Evolutionary conservation across 2,329 filamentous ascomycete genomes (phyloP).

Genomic region (Aspergillus pseudoterreus): DNA sequence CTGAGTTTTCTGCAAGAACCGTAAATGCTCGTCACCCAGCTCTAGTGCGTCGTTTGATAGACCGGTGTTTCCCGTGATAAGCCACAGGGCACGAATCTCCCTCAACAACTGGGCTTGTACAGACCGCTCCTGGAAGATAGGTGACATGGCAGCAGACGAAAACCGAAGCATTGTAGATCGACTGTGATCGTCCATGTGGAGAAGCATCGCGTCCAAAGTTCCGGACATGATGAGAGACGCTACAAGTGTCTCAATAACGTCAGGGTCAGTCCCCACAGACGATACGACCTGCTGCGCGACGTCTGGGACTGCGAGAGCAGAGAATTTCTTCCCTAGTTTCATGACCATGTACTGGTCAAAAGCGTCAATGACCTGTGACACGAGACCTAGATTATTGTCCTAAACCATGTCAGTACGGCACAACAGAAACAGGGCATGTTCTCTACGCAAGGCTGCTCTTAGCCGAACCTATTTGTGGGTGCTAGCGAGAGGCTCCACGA

Average conservation of each 20-base stretch:
- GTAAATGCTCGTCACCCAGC: slow-evolving; percentile 57
- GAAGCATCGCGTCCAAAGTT: slow-evolving; percentile 50
- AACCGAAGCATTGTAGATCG: slow-evolving; percentile 53
- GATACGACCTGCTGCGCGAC: slow-evolving; percentile 33
- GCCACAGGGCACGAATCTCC: slow-evolving; percentile 50
- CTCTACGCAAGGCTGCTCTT: no score
- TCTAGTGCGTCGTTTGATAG: slow-evolving; percentile 55
- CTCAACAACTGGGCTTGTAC: slow-evolving; percentile 43
- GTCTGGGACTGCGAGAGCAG: slow-evolving; percentile 55
- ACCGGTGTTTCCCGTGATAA: slow-evolving; percentile 50
- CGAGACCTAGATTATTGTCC: slow-evolving; percentile 70
- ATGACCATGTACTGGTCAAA: slow-evolving; percentile 74
- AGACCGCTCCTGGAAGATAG: slow-evolving; percentile 32
- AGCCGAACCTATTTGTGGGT: no score
- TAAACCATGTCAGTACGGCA: slow-evolving; percentile 21
- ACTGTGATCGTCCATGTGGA: slow-evolving; percentile 37
- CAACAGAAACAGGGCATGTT: neutral
- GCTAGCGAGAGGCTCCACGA: no score
- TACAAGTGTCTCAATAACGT: slow-evolving; percentile 30
- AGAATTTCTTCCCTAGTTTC: slow-evolving; percentile 69
- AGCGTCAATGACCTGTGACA: slow-evolving; percentile 64
- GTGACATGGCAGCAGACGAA: slow-evolving; percentile 31
- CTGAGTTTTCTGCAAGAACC: slow-evolving; percentile 48
- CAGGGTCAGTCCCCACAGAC: neutral
- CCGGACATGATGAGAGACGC: slow-evolving; percentile 48